Base-by-base conservation (phyloP, 768 basidiomycete genomes). In the Tulasnella sp. region DNA sequence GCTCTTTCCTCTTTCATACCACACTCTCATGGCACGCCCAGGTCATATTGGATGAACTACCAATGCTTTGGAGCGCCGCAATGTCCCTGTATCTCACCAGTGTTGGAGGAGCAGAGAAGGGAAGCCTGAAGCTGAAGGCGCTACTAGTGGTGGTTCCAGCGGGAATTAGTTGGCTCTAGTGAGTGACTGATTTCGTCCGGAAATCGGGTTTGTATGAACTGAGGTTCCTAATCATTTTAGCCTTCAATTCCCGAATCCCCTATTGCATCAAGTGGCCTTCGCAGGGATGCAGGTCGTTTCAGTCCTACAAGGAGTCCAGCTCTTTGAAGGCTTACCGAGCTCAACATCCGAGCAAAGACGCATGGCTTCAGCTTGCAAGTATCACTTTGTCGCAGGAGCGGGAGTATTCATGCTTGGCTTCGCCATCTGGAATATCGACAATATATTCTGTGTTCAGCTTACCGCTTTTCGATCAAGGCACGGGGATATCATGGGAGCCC, bases 221-320 rank as follows among this genome's bases (percentile, higher is more conserved):
- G 15, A 15, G 34, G 31, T 34, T 27, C 11, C 21, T 2, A 52
- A 53, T 42, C 42, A 17, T 1, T 21, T n/a, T 61, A 72, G 71
- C 60, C 52, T 70, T 21, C 63, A 62, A 50, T 63, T 69, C n/a
- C 68, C 69, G 10, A 69, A 71, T 55, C 72, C 72, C 0, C 63
- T 72, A n/a, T 70, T 71, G 54, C 72, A 73, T 58, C 69, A 73
- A 64, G 49, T 70, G 8, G 66, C 67, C 7, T 73, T 70, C 60
- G 72, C 64, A 3, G 21, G 59, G 42, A 65, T 71, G 27, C 63
- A 70, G 42, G 30, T 69, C 8, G 48, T 51, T 2, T 56, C 65
- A 5, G 57, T 65, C 1, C 43, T 53, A 2, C 65, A 65, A 15
- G 63, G 64, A 50, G 34, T 59, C 46, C 51, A 11, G 4, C 55